These are phyloP conservation scores for Gaertneriomyces semiglobifer DNA, from an alignment of 192 early-diverging fungal species.

Conservation along the genomic window DNA sequence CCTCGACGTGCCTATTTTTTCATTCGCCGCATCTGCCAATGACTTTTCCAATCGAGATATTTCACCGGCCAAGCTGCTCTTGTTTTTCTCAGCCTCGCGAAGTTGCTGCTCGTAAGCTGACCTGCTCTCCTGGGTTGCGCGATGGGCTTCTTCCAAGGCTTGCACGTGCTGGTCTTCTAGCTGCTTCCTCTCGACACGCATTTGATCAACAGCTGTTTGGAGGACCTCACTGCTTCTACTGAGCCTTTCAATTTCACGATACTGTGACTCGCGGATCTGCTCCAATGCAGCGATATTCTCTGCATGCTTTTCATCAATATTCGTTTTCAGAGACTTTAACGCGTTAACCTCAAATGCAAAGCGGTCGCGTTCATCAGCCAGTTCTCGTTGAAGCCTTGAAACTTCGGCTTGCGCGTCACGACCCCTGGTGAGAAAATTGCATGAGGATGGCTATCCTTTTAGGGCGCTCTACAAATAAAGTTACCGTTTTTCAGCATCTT, in stretches of 20 bases:
- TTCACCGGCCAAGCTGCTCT: neutral
- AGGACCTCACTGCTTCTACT: neutral
- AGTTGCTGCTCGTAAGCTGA: neutral
- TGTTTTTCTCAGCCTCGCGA: slow-evolving; percentile 1
- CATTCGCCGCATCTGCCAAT: no score
- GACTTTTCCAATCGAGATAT: neutral
- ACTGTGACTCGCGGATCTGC: slow-evolving; percentile 23
- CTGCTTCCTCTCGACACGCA: neutral
- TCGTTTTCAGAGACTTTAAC: slow-evolving; percentile 2
- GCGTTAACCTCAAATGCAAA: neutral
- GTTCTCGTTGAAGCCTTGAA: neutral
- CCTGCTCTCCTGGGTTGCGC: no score
- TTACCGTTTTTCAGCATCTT: slow-evolving; percentile 10
- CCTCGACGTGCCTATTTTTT: no score
- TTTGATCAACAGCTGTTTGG: neutral
- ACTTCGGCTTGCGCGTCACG: slow-evolving; percentile 12
- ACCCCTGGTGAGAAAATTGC: neutral
- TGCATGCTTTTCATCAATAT: slow-evolving; percentile 7
- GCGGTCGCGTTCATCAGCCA: slow-evolving; percentile 1
- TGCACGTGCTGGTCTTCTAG: slow-evolving; percentile 6
- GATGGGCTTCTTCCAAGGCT: neutral
- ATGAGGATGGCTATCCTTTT: neutral
- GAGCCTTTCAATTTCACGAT: slow-evolving; percentile 12
- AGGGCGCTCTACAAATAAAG: neutral
- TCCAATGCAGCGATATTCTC: slow-evolving; percentile 26